These are phyloP conservation scores for Irineochytrium annulatum DNA, from an alignment of 192 early-diverging fungal species.

Conservation along the genomic window DNA sequence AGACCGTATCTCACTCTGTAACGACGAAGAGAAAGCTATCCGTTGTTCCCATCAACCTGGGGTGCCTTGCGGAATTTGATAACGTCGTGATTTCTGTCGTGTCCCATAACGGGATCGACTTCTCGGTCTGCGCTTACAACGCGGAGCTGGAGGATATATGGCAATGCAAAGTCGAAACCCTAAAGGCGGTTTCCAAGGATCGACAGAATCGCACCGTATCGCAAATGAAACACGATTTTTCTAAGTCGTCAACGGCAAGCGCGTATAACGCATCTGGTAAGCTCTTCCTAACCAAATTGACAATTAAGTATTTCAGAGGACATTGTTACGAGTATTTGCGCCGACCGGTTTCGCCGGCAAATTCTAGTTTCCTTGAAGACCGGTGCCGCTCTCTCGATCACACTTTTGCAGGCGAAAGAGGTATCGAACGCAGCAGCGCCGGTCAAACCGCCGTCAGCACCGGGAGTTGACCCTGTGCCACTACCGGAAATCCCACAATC, in stretches of 20 bases:
- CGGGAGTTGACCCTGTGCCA: too few relatives aligned
- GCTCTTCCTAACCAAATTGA: too few relatives aligned
- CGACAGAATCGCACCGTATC: slow-evolving; percentile 25
- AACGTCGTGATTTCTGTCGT: slow-evolving; percentile 13
- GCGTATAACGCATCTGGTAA: too few relatives aligned
- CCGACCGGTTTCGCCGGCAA: slow-evolving; percentile 16
- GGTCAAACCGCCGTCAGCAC: too few relatives aligned
- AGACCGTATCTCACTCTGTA: slow-evolving; percentile 14
- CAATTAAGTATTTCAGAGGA: too few relatives aligned
- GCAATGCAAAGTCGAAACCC: slow-evolving; percentile 27
- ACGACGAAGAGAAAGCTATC: slow-evolving; percentile 13
- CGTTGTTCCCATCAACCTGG: slow-evolving; percentile 4
- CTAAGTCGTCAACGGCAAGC: too few relatives aligned
- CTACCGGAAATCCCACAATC: too few relatives aligned
- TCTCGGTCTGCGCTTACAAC: slow-evolving; percentile 19
- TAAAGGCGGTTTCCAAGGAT: slow-evolving; percentile 22
- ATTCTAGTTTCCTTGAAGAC: slow-evolving; percentile 25
- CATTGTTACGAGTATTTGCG: slow-evolving; percentile 9
- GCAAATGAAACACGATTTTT: slow-evolving; percentile 18
- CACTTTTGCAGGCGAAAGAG: too few relatives aligned
- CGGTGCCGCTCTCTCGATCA: slow-evolving; percentile 22
- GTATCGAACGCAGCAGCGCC: too few relatives aligned
- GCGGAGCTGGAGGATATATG: slow-evolving; percentile 24
- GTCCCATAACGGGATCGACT: slow-evolving; percentile 18
- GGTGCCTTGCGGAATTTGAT: slow-evolving; percentile 16